Conservation (phyloP, 2,329 filamentous ascomycete genomes). For the Colletotrichum endophyticum region DNA sequence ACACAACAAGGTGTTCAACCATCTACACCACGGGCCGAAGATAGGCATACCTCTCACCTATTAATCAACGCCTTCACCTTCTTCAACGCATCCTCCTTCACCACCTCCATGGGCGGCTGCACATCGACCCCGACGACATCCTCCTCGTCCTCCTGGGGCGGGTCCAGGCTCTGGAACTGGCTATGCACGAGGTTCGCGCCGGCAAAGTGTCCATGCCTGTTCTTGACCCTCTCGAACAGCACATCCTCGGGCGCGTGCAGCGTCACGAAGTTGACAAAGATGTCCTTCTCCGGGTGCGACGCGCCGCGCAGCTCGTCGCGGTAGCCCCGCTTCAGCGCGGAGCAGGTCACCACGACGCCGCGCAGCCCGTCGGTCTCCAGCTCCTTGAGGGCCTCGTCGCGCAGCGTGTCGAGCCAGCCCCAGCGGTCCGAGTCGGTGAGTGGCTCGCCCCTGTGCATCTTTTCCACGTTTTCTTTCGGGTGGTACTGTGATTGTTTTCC, state of each 20-base stretch:
- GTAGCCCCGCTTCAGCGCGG: conserved; percentile 80
- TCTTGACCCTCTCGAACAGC: conserved; percentile 65
- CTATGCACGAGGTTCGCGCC: conserved; percentile 76
- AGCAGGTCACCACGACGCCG: conserved; percentile 78
- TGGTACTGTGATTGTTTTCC: conserved; percentile 52
- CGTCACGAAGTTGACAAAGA: conserved; percentile 74
- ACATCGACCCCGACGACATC: conserved; percentile 62
- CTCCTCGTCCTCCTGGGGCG: conserved; percentile 59
- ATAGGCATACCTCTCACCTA: not conserved
- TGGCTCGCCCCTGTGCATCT: conserved; percentile 73
- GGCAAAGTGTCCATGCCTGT: conserved; percentile 75
- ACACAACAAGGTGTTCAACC: not conserved
- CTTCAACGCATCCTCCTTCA: conserved; percentile 46
- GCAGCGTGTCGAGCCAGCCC: conserved; percentile 74
- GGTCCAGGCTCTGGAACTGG: conserved; percentile 72
- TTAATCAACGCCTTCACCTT: not conserved
- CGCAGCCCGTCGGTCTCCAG: conserved; percentile 43
- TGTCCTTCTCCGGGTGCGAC: conserved; percentile 56
- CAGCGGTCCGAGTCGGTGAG: conserved; percentile 78
- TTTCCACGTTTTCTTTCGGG: conserved; percentile 68
- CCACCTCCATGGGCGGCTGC: conserved; percentile 44
- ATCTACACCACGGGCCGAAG: not conserved
- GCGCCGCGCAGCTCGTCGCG: conserved; percentile 70
- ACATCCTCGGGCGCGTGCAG: conserved; percentile 68
- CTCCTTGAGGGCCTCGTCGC: conserved; percentile 48